A percentile compares a stretch with the other conserved stretches of the same genome.
Evolutionary conservation across 805 yeast species (phyloP).

Genomic region (Limtongia smithiae): DNA sequence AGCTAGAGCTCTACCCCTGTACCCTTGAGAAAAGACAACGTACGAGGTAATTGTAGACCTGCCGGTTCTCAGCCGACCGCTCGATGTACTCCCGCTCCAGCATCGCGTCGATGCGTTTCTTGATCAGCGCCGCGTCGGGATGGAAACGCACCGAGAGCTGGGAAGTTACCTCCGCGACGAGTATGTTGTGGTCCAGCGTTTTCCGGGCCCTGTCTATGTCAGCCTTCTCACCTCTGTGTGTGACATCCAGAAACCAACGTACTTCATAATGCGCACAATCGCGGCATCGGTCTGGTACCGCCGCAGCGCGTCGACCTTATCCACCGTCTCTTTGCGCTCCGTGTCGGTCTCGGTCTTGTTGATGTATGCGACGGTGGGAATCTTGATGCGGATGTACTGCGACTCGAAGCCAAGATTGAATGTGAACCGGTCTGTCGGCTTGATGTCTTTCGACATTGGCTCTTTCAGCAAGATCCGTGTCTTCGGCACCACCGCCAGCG

Average conservation of each 20-base stretch:
- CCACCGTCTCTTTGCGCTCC: conserved; percentile 50
- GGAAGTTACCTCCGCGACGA: conserved; percentile 61
- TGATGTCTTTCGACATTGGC: conserved; percentile 73
- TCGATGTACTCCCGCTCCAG: conserved; percentile 78
- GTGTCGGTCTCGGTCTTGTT: conserved; percentile 47
- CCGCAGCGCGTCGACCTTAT: conserved; percentile 59
- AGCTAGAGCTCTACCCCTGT: too few relatives aligned
- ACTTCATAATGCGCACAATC: conserved; percentile 80
- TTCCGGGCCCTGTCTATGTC: conserved; percentile 53
- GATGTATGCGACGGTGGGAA: conserved; percentile 56
- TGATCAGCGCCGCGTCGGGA: conserved; percentile 64
- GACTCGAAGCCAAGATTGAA: conserved; percentile 68
- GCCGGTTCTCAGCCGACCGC: conserved; percentile 60
- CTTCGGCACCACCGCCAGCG: conserved; percentile 79
- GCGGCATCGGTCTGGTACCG: conserved; percentile 76
- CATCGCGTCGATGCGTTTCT: conserved; percentile 67
- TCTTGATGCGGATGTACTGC: conserved; percentile 65
- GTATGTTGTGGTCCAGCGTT: conserved; percentile 55
- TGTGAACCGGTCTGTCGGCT: conserved; percentile 57
- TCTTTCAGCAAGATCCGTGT: conserved; percentile 68
- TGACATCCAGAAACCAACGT: too few relatives aligned
- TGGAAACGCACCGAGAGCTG: conserved; percentile 61
- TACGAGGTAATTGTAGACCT: conserved; percentile 66
- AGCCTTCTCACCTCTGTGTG: too few relatives aligned
- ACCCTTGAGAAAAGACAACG: conserved; percentile 31